A percentile compares a stretch with the other conserved stretches of the same genome.
These are phyloP conservation scores for Cronartium quercuum DNA, from an alignment of 1,284 basidiomycete genomes.

Conservation along the genomic window DNA sequence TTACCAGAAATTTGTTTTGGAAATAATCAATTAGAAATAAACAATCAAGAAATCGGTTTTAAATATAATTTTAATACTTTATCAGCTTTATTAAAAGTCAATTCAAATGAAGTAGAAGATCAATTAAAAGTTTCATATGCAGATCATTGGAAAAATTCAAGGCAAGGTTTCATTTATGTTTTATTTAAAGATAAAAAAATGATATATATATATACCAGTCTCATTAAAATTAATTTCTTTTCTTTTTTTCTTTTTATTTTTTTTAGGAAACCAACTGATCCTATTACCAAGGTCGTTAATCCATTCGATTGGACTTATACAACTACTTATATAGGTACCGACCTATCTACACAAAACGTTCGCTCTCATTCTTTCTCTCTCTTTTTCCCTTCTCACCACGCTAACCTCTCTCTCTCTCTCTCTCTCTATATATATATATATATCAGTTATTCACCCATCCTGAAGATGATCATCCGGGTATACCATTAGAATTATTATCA, in stretches of 20 bases:
- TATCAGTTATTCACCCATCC: slow-evolving; percentile 11
- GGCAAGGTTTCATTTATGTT: slow-evolving; percentile 54
- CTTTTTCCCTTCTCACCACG: background rate
- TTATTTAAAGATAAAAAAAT: too few species aligned
- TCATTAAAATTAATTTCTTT: slow-evolving; percentile 40
- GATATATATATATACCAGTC: slow-evolving; percentile 28
- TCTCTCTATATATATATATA: slow-evolving; percentile 38
- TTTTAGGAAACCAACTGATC: slow-evolving; percentile 20
- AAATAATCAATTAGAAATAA: slow-evolving; percentile 66
- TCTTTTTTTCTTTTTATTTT: slow-evolving; percentile 64
- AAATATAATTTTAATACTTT: slow-evolving; percentile 63
- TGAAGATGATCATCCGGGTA: slow-evolving; percentile 49
- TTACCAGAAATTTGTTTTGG: slow-evolving; percentile 98
- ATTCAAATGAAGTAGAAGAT: slow-evolving; percentile 72
- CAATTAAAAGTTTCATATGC: slow-evolving; percentile 91
- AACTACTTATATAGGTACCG: slow-evolving; percentile 70
- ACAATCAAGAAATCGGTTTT: slow-evolving; percentile 57
- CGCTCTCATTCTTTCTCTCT: too few species aligned
- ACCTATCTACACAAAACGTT: slow-evolving; percentile 27
- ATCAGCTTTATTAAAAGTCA: slow-evolving; percentile 67
- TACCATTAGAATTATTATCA: slow-evolving; percentile 75
- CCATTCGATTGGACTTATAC: slow-evolving; percentile 99
- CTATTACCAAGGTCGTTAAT: slow-evolving; percentile 56
- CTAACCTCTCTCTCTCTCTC: too few species aligned
- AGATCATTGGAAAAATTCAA: slow-evolving; percentile 82